phyloP scores from a whole-genome alignment of 371 early-diverging fungal species.

The Actinomortierella wolfii region DNA sequence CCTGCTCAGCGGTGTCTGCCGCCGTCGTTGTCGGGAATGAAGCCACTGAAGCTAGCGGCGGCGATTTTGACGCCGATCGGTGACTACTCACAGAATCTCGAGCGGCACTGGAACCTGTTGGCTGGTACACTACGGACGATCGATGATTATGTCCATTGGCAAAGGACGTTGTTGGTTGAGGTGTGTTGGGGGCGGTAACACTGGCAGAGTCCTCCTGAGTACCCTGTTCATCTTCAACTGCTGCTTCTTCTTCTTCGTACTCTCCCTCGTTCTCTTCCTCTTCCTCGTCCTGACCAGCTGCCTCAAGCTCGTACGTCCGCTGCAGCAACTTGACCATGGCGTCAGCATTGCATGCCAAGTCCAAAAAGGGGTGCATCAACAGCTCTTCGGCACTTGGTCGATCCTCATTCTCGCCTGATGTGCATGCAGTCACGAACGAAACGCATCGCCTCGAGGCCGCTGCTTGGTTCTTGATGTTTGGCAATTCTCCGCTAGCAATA shows the following conservation, averaged over 20 bases:
- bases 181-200: too few species aligned
- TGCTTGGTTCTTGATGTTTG: conserved; percentile 56
- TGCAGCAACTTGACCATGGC: conserved; percentile 21
- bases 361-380: conserved; percentile 43
- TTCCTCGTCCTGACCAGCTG: conserved; percentile 14
- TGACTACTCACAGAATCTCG: too few species aligned
- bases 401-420: conserved; percentile 49
- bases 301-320: conserved; percentile 34
- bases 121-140: too few species aligned
- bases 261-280: background rate
- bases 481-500: conserved; percentile 67
- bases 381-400: conserved; percentile 54
- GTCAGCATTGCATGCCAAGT: conserved; percentile 20
- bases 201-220: too few species aligned
- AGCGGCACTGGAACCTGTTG: too few species aligned
- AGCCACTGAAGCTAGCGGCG: too few species aligned
- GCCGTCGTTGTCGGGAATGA: too few species aligned
- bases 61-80: too few species aligned
- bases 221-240: too few species aligned
- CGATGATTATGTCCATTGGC: too few species aligned
- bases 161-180: too few species aligned
- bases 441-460: conserved; percentile 57
- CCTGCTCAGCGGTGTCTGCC: too few species aligned
- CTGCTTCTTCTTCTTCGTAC: background rate
- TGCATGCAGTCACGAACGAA: conserved; percentile 58